Evolutionary conservation across 2,329 filamentous ascomycete species (phyloP).

Genomic region (Hypoxylon sp.): DNA sequence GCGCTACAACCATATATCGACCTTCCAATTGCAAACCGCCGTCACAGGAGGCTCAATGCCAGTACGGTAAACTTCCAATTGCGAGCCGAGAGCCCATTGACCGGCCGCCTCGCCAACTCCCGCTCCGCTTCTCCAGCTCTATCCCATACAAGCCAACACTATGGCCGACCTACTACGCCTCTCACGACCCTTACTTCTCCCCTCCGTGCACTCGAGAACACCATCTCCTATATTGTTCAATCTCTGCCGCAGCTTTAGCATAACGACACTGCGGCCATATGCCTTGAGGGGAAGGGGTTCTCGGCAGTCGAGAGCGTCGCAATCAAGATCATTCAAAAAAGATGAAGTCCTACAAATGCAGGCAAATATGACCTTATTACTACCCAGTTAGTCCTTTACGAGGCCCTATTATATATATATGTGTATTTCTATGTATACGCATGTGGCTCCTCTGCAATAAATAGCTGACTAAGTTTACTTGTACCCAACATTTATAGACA

Average conservation of each 20-base stretch:
- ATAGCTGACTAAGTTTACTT: constrained; percentile 7
- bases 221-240: constrained; percentile 27
- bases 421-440: neutral
- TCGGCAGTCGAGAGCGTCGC: neutral
- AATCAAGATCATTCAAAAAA: neutral
- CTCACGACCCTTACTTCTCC: constrained; percentile 37
- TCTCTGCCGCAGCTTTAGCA: constrained; percentile 35
- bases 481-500: constrained; percentile 40
- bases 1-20: neutral
- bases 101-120: neutral
- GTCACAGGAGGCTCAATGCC: constrained; percentile 9
- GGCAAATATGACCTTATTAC: constrained; percentile 28
- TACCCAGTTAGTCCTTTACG: constrained; percentile 45
- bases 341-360: constrained; percentile 9
- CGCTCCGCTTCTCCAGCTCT: neutral
- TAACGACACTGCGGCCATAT: constrained; percentile 28
- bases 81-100: constrained; percentile 21
- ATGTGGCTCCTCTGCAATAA: neutral
- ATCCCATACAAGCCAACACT: neutral
- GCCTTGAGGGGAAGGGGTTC: constrained; percentile 4
- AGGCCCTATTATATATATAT: neutral
- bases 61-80: constrained; percentile 2
- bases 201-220: constrained; percentile 14
- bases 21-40: neutral
- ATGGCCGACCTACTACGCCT: constrained; percentile 41